Evolutionary conservation across 305 asterid genomes (phyloP).

Genomic region (Fraxinus greggii): DNA sequence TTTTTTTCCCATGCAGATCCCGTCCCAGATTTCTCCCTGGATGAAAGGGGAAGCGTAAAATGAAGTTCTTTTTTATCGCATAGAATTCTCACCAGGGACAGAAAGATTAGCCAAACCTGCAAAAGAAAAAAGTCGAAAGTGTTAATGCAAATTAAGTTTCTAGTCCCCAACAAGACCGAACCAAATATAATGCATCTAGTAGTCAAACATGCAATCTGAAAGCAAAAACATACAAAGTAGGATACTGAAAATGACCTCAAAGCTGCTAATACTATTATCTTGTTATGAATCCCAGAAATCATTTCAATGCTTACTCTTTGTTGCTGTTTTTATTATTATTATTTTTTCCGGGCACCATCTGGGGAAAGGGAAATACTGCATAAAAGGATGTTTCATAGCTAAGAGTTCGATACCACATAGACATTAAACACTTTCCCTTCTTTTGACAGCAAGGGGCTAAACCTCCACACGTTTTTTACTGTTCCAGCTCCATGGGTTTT

Average conservation of each 20-base stretch:
- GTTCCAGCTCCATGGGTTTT: no score
- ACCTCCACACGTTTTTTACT: no score
- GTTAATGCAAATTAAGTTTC: conserved; percentile 23
- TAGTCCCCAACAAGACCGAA: background rate
- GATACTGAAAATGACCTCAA: background rate
- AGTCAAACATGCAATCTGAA: background rate
- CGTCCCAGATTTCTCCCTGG: background rate
- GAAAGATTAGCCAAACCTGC: conserved; percentile 82
- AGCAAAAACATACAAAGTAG: background rate
- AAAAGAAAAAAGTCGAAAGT: conserved; percentile 5
- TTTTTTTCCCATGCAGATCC: background rate
- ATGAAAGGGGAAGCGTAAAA: no score
- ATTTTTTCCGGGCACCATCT: background rate
- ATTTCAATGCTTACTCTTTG: background rate
- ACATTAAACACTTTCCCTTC: background rate
- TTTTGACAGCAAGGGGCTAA: background rate
- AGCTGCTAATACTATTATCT: background rate
- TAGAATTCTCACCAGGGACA: conserved; percentile 47
- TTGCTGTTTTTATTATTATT: background rate
- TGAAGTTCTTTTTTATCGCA: background rate
- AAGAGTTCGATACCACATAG: background rate
- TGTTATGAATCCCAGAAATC: background rate
- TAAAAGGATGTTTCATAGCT: background rate
- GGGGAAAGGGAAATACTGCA: background rate
- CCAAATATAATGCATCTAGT: background rate